These are phyloP conservation scores for Yamadazyma laniorum DNA, from an alignment of 805 yeast species.

Conservation along the genomic window DNA sequence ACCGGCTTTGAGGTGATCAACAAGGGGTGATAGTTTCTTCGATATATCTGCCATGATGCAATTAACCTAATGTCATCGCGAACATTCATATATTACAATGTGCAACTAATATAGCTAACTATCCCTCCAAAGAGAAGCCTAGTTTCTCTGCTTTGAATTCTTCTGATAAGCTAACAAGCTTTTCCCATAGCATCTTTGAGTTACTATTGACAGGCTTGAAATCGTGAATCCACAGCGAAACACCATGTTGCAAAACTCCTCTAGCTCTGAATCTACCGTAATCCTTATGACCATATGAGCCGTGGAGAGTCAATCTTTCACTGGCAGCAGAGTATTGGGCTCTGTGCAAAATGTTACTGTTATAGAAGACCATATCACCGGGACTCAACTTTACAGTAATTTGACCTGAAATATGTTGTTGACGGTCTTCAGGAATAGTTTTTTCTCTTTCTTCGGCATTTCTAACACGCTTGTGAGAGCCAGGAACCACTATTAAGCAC, in stretches of 20 bases:
- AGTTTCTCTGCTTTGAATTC: conserved; percentile 32
- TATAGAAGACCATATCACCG: conserved; percentile 52
- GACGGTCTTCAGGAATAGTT: conserved; percentile 31
- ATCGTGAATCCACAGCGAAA: conserved; percentile 44
- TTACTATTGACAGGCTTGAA: conserved; percentile 30
- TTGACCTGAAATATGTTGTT: conserved; percentile 39
- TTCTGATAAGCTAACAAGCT: conserved; percentile 27
- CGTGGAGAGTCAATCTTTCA: conserved; percentile 47
- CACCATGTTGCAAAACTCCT: conserved; percentile 55
- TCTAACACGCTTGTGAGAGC: conserved; percentile 45
- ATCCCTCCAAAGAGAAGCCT: conserved; percentile 42
- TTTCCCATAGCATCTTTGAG: conserved; percentile 26
- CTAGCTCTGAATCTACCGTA: conserved; percentile 44
- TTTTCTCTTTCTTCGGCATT: conserved; percentile 44
- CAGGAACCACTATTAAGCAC: conserved; percentile 49
- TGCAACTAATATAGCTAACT: not conserved
- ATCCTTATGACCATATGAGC: conserved; percentile 46
- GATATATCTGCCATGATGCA: conserved; percentile 7
- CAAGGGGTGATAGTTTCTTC: conserved; percentile 25
- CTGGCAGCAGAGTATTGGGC: conserved; percentile 40
- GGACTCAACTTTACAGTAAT: conserved; percentile 42
- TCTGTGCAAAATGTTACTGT: conserved; percentile 49
- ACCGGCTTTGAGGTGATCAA: conserved; percentile 27
- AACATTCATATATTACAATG: not conserved
- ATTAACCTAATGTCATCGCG: not conserved